phyloP scores from a whole-genome alignment of 768 basidiomycete species.

The Suillus discolor region DNA sequence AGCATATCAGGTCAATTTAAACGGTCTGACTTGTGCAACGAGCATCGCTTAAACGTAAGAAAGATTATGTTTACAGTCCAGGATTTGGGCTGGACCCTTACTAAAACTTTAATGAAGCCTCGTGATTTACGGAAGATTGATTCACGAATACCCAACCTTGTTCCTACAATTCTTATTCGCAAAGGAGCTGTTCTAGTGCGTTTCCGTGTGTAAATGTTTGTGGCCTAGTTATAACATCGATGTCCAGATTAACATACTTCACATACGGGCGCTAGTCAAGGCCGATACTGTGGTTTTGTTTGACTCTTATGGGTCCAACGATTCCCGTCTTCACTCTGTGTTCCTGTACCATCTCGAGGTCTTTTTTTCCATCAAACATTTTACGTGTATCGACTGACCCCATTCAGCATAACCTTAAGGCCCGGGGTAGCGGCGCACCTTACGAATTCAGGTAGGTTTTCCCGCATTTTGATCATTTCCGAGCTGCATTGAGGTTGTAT shows the following conservation, averaged over 20 bases:
- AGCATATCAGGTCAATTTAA: constrained; percentile 90
- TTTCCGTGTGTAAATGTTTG: constrained; percentile 17
- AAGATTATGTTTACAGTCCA: constrained; percentile 14
- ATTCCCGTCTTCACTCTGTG: constrained; percentile 83
- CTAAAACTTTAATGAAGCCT: constrained; percentile 53
- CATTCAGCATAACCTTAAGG: constrained; percentile 78
- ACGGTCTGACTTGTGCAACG: constrained; percentile 83
- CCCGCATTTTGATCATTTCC: constrained; percentile 19
- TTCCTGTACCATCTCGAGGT: constrained; percentile 90
- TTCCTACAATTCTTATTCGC: constrained; percentile 90
- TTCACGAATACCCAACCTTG: constrained; percentile 89
- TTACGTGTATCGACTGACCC: constrained; percentile 14
- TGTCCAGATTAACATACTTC: constrained; percentile 83
- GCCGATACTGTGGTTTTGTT: constrained; percentile 90
- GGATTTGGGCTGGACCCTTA: constrained; percentile 20
- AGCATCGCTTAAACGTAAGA: constrained; percentile 86
- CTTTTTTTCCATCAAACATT: constrained; percentile 16
- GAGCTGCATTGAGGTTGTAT: constrained; percentile 20
- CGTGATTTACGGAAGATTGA: constrained; percentile 98
- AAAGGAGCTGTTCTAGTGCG: constrained; percentile 85
- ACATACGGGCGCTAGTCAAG: constrained; percentile 94
- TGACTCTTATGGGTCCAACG: constrained; percentile 86
- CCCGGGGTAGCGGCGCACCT: constrained; percentile 66
- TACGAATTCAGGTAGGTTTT: constrained; percentile 81
- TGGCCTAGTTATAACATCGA: constrained; percentile 14